Conservation (phyloP, 164 flowering plant species). For the Santalum album region DNA sequence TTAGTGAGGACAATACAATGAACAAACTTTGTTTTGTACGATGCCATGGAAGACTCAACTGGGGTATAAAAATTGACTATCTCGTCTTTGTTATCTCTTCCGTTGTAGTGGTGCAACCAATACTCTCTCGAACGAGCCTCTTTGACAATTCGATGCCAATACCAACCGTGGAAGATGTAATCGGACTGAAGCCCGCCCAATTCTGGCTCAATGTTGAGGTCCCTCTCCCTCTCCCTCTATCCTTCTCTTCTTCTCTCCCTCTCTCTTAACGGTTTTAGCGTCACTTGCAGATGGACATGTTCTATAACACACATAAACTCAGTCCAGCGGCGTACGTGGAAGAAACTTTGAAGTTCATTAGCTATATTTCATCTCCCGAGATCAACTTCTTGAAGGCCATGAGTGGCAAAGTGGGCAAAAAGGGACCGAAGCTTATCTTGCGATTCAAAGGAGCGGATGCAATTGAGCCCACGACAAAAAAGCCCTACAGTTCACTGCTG, state of each 20-base stretch:
- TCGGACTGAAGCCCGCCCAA: slow-evolving; percentile 18
- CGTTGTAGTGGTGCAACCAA: slow-evolving; percentile 44
- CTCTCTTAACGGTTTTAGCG: background rate
- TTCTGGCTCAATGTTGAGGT: slow-evolving; percentile 86
- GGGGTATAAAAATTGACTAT: background rate
- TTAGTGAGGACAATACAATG: too few species aligned
- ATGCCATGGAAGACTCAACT: background rate
- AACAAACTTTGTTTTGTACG: too few species aligned
- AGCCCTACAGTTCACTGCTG: slow-evolving; percentile 40
- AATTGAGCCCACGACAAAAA: slow-evolving; percentile 62
- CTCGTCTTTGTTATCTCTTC: background rate
- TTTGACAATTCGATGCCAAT: slow-evolving; percentile 43
- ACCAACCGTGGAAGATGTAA: slow-evolving; percentile 29
- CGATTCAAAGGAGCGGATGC: slow-evolving; percentile 28
- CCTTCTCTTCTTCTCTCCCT: background rate
- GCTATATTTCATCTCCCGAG: slow-evolving; percentile 77
- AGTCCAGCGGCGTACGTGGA: slow-evolving; percentile 22
- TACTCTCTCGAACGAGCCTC: slow-evolving; percentile 32
- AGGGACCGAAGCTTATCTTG: slow-evolving; percentile 54
- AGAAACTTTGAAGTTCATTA: slow-evolving; percentile 14
- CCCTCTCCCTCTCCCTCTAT: slow-evolving; percentile 1
- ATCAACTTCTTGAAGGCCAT: slow-evolving; percentile 60
- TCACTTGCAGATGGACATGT: slow-evolving; percentile 48
- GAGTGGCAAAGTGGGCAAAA: slow-evolving; percentile 20
- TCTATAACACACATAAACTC: slow-evolving; percentile 45